phyloP scores from a whole-genome alignment of 164 flowering plant species.

The Santalum album region DNA sequence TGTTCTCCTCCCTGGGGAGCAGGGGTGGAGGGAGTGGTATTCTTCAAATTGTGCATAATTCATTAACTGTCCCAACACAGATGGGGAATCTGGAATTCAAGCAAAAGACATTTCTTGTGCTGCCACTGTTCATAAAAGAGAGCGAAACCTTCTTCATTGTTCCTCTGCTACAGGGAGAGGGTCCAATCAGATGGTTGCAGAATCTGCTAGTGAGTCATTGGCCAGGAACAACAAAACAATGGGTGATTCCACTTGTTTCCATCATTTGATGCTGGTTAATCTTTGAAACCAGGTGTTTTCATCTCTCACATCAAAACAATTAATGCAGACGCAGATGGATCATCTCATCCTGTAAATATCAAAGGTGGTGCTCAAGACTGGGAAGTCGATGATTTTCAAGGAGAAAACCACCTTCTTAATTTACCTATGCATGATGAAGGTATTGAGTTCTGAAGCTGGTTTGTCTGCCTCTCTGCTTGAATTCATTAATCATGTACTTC shows the following conservation, averaged over 20 bases:
- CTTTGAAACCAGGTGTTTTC: conserved; percentile 14
- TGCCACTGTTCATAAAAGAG: conserved; percentile 23
- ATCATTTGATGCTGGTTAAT: conserved; percentile 17
- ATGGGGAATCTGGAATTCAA: conserved; percentile 80
- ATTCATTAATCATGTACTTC: too few relatives aligned
- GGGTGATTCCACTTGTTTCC: conserved; percentile 14
- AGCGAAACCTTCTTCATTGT: conserved; percentile 32
- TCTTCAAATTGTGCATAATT: not conserved
- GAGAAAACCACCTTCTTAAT: conserved; percentile 34
- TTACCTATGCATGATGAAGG: conserved; percentile 26
- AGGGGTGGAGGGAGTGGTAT: too few relatives aligned
- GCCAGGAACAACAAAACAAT: conserved; percentile 13
- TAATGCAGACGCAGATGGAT: conserved; percentile 16
- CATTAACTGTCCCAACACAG: conserved; percentile 21
- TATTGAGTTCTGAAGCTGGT: conserved; percentile 3
- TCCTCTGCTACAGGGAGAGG: conserved; percentile 53
- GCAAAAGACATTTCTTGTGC: conserved; percentile 41
- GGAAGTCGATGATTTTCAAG: conserved; percentile 34
- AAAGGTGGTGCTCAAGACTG: conserved; percentile 11
- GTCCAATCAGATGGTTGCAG: conserved; percentile 36
- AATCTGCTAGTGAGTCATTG: conserved; percentile 16
- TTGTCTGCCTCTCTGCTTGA: too few relatives aligned
- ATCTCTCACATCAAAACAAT: conserved; percentile 15
- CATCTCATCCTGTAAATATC: conserved; percentile 10
- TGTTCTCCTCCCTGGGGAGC: not conserved